Conservation (phyloP, 257 asterid genomes). For the Capsicum chinense region DNA sequence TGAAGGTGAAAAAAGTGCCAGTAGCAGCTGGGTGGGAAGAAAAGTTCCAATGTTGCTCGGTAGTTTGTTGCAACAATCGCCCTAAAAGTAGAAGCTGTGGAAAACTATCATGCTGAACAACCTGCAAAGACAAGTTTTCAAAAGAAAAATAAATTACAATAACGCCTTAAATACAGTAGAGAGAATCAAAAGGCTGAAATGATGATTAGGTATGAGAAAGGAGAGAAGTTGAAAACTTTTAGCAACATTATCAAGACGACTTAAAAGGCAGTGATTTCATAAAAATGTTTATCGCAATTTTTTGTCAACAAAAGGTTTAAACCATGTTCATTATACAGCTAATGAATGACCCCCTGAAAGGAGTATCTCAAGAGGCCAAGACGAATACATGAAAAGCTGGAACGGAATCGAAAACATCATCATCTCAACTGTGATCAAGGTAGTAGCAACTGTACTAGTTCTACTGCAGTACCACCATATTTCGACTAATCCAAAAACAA, state of each 20-base stretch:
- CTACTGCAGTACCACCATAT: background rate
- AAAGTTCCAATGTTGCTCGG: slow-evolving; percentile 78
- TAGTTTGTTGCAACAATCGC: slow-evolving; percentile 89
- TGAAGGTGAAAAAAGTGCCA: slow-evolving; percentile 89
- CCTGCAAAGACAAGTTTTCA: slow-evolving; percentile 49
- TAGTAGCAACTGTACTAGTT: background rate
- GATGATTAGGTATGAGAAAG: background rate
- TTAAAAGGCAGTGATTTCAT: background rate
- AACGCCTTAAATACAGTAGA: slow-evolving; percentile 21
- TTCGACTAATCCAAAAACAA: background rate
- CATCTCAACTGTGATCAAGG: no score
- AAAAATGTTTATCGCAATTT: background rate
- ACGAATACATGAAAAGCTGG: background rate
- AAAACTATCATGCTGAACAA: slow-evolving; percentile 83
- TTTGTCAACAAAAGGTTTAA: background rate
- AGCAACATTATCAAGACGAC: background rate
- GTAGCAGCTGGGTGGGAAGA: slow-evolving; percentile 93
- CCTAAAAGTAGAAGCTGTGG: slow-evolving; percentile 92
- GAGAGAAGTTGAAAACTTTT: background rate
- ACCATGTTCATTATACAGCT: background rate
- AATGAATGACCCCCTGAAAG: background rate
- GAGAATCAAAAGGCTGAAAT: slow-evolving; percentile 26
- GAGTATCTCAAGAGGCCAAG: background rate
- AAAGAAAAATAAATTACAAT: background rate
- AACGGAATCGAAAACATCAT: background rate